These are phyloP conservation scores for Chlorella sp. DNA, from an alignment of 139 green algal genomes.

Conservation along the genomic window DNA sequence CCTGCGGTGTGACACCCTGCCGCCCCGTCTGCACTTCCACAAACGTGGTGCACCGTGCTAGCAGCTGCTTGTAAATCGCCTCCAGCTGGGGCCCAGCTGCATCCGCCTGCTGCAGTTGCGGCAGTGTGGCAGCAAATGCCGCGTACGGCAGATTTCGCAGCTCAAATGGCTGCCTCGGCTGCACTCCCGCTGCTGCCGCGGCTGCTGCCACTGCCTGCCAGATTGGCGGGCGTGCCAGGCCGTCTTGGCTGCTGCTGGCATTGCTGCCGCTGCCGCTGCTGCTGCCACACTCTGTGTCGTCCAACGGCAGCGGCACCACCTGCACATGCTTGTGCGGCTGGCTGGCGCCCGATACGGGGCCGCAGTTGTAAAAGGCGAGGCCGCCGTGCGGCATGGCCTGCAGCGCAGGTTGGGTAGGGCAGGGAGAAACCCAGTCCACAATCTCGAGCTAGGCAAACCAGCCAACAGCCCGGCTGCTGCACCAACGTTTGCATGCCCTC, in stretches of 20 bases:
- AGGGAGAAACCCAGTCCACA: no score
- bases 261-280: neutral
- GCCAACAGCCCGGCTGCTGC: no score
- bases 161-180: neutral
- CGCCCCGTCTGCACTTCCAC: neutral
- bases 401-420: neutral
- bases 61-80: neutral
- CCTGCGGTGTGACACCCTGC: neutral
- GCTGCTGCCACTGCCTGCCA: neutral
- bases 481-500: no score
- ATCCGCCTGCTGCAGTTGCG: neutral
- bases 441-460: no score
- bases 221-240: neutral
- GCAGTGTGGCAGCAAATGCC: slow-evolving; percentile 33
- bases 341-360: slow-evolving; percentile 69
- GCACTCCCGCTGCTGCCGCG: neutral
- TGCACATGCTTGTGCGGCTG: slow-evolving; percentile 93
- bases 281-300: neutral
- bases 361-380: slow-evolving; percentile 89
- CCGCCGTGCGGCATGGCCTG: slow-evolving; percentile 71
- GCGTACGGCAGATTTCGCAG: slow-evolving; percentile 51
- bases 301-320: slow-evolving; percentile 63
- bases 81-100: neutral
- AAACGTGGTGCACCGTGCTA: slow-evolving; percentile 1
- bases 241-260: neutral